Base-by-base conservation (phyloP, 805 yeast genomes). In the Cyberlindnera xishuangbannaensis region DNA sequence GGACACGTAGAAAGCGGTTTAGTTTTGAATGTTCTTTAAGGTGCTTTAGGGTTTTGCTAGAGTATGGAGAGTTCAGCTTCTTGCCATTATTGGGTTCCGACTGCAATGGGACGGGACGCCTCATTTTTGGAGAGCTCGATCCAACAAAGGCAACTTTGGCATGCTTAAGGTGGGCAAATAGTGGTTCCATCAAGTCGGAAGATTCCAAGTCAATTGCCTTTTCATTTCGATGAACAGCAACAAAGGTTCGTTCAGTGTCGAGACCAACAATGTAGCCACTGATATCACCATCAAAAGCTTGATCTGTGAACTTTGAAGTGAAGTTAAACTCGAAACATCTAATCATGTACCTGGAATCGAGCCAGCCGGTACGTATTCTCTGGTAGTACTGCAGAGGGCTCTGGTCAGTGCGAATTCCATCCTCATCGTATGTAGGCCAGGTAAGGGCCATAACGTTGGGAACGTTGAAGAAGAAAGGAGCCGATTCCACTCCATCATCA, bases 111-210 rank as follows among this genome's bases (percentile, higher is more conserved):
- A 9, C 11, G 9, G 23, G 12, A 20, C 12, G 12, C 12, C 9
- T 20, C 23, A 20, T 12, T 20, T 12, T 20, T 9, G 23, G 9
- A 12, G 9, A 9, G 12, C 23, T 9, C 9, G 27, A 7, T 15
- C 27, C 27, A 15, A 25, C 27, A 25, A 25, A 25, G 16, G 27
- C 27, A 25, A 25, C 27, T 17, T 25, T 25, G 6, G 27, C 12
- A n/a, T 17, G 21, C 33, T 39, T 30, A 32, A 26, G 11, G 40
- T 30, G 11, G 28, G 19, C 9, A 36, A 7, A 18, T 32, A 36
- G 17, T 28, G 27, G 18, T 25, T 27, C 22, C 33, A 20, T 9
- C 12, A 20, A 12, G 23, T 20, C 23, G 12, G 23, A 20, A 12
- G 23, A 20, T 9, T 20, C 11, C 9, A 12, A 20, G 12, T 20